Base-by-base conservation (phyloP, 305 asterid species). In the Solanum hybrid region DNA sequence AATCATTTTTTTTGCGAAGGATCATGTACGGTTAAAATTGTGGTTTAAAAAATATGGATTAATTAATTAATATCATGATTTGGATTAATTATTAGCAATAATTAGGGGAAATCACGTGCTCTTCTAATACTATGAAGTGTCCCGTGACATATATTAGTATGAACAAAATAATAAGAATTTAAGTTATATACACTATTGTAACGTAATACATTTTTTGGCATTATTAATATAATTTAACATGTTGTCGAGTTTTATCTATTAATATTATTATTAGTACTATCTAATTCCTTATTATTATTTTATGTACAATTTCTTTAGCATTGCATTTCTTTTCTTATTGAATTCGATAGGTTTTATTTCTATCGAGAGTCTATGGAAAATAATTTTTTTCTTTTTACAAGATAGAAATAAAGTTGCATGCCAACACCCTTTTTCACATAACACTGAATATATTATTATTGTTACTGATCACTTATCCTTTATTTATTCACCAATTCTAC, bases 51-150 rank as follows among this genome's bases (percentile, higher is more conserved):
- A 60, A 60, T 60, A 19, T 60, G 1, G 17, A 79, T n/a, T 37
- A 78, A 90, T 78, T 85, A 60, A 27, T 34, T 42, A 29, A 66
- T 40, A 75, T 76, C 27, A 38, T 17, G 1, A 77, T 75, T 31
- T 37, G 11, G 32, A 80, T 78, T 69, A 32, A 88, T 91, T 90
- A 82, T 86, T 89, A 15, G 88, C 94, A 92, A 89, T 90, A 89
- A 92, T 93, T 92, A 86, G 32, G 92, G 94, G 85, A 27, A 66
- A 31, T 92, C 94, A 92, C 93, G 91, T 91, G 93, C 73, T 89
- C 26, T 22, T 36, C 11, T 38, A 32, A 88, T 37, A 86, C 71
- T 56, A 88, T 29, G 7, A 76, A 45, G 75, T 51, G 89, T 36
- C 75, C 72, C 51, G 51, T 75, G 82, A 51, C 76, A 42, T 56